Percentiles rank a stretch among this genome's conserved stretches.
Evolutionary conservation across 352 stramenopile genomes (phyloP).

Genomic region (Achlya hypogyna): DNA sequence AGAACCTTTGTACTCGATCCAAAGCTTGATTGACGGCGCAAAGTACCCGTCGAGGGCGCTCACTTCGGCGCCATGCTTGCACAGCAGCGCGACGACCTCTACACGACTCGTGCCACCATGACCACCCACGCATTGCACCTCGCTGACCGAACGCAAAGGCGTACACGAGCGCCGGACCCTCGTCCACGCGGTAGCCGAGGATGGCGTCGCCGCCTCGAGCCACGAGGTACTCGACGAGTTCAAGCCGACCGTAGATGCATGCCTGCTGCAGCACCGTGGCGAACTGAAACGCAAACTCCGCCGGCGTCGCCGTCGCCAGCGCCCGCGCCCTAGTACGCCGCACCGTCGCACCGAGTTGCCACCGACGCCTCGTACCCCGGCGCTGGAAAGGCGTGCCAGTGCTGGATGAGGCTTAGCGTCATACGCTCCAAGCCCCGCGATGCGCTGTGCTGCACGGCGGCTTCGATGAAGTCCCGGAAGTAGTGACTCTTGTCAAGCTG

Average conservation of each 20-base stretch:
- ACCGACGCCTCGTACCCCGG: not conserved
- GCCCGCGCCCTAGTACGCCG: conserved; percentile 17
- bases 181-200: conserved; percentile 48
- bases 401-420: conserved; percentile 38
- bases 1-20: conserved; percentile 32
- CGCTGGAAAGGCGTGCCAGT: conserved; percentile 30
- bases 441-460: conserved; percentile 41
- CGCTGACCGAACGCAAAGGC: conserved; percentile 50
- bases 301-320: conserved; percentile 20
- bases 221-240: conserved; percentile 43
- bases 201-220: conserved; percentile 42
- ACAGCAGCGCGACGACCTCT: conserved; percentile 28
- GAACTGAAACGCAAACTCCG: conserved; percentile 61
- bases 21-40: conserved; percentile 51
- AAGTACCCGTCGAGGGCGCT: conserved; percentile 40
- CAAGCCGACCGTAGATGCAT: conserved; percentile 39
- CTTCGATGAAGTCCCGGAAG: conserved; percentile 52
- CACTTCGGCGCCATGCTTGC: conserved; percentile 37
- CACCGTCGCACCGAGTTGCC: conserved; percentile 26
- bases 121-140: not conserved
- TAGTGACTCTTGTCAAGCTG: conserved; percentile 21
- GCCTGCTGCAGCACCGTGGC: conserved; percentile 48
- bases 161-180: conserved; percentile 46
- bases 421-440: conserved; percentile 56
- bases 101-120: not conserved